These are phyloP conservation scores for Fagus crenata DNA, from an alignment of 306 rosid genomes.

Conservation along the genomic window DNA sequence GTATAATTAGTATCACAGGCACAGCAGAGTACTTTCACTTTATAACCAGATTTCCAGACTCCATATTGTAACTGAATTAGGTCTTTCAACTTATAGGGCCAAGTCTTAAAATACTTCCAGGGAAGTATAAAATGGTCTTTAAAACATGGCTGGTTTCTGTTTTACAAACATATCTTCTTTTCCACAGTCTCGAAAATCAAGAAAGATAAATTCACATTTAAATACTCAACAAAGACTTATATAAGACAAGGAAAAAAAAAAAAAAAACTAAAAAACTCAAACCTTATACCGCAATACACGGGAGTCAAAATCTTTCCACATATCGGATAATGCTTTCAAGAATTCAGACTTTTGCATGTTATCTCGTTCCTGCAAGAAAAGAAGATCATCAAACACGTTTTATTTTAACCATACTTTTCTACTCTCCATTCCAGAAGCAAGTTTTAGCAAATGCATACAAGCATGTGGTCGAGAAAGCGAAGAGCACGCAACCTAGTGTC, in stretches of 20 bases:
- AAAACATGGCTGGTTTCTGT: neutral
- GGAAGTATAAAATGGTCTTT: neutral
- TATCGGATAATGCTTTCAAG: slow-evolving; percentile 87
- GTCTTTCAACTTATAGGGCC: neutral
- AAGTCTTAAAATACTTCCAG: neutral
- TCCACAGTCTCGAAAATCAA: neutral
- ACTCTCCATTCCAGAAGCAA: slow-evolving; percentile 15
- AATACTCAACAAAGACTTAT: neutral
- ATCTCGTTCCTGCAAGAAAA: slow-evolving; percentile 85
- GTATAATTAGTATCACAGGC: neutral
- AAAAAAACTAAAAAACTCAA: slow-evolving; percentile 35
- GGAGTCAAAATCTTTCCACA: slow-evolving; percentile 99
- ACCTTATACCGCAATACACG: slow-evolving; percentile 99
- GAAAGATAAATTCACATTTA: neutral
- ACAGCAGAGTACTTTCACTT: neutral
- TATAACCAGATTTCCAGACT: neutral
- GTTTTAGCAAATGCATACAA: slow-evolving; percentile 61
- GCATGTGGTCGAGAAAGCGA: slow-evolving; percentile 99
- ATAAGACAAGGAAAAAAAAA: too few relatives aligned
- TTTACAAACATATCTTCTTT: too few relatives aligned
- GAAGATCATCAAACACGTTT: slow-evolving; percentile 26
- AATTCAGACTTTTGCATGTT: slow-evolving; percentile 99
- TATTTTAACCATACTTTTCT: neutral
- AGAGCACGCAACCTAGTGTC: slow-evolving; percentile 99
- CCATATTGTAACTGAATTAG: neutral